Percentiles rank a stretch among this genome's conserved stretches.
Evolutionary conservation across 2,329 filamentous ascomycete genomes (phyloP).

Genomic region (Pseudogymnoascus sp.): DNA sequence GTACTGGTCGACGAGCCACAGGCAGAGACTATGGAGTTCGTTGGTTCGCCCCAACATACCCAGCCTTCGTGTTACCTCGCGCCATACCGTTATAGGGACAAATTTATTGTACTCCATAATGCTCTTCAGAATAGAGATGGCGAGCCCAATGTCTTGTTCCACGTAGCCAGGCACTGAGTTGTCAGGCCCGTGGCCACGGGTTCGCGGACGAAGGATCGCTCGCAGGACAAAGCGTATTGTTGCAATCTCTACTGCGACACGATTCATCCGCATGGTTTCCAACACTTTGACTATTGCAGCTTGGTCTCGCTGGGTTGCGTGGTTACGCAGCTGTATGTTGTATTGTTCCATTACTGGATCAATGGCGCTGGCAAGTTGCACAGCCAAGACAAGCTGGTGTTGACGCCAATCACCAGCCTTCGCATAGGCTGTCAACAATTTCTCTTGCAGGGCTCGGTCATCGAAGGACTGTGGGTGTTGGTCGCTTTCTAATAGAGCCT

Average conservation of each 20-base stretch:
- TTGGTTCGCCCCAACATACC: slow-evolving; percentile 48
- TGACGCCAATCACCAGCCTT: slow-evolving; percentile 41
- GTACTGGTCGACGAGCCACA: slow-evolving; percentile 39
- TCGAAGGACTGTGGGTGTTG: slow-evolving; percentile 59
- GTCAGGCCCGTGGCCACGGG: slow-evolving; percentile 19
- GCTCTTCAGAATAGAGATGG: slow-evolving; percentile 40
- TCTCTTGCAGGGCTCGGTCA: slow-evolving; percentile 45
- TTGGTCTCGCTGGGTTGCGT: slow-evolving; percentile 30
- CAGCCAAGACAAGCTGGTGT: slow-evolving; percentile 47
- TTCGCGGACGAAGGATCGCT: slow-evolving; percentile 33
- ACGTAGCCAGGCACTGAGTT: neutral
- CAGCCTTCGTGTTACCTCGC: slow-evolving; percentile 50
- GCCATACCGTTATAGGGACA: slow-evolving; percentile 42
- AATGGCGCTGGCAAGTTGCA: slow-evolving; percentile 39
- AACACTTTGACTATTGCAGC: slow-evolving; percentile 18
- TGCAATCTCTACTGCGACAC: slow-evolving; percentile 34
- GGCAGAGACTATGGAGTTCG: slow-evolving; percentile 45
- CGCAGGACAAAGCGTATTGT: slow-evolving; percentile 39
- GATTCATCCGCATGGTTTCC: slow-evolving; percentile 42
- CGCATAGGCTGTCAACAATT: slow-evolving; percentile 45
- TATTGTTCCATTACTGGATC: slow-evolving; percentile 33
- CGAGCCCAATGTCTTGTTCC: slow-evolving; percentile 31
- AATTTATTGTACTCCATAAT: slow-evolving; percentile 38
- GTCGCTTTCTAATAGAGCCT: slow-evolving; percentile 41
- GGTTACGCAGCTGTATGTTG: slow-evolving; percentile 40